These are phyloP conservation scores for Candida parachauliodes DNA, from an alignment of 805 yeast genomes.

Conservation along the genomic window DNA sequence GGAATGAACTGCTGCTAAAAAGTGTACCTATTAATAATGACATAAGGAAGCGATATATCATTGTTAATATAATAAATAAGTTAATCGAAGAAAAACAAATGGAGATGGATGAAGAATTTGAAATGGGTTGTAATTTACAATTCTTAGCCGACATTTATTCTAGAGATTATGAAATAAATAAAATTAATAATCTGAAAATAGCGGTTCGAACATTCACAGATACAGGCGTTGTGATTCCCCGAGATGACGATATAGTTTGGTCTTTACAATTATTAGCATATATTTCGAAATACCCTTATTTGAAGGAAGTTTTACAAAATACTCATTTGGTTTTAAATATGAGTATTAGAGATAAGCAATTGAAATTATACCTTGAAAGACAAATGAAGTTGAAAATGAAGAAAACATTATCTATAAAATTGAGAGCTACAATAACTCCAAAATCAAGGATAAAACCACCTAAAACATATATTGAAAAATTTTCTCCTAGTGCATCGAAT, in stretches of 20 bases:
- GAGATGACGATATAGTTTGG: constrained; percentile 93
- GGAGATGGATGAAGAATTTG: constrained; percentile 32
- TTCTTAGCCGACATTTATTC: constrained; percentile 38
- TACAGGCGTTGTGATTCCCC: constrained; percentile 77
- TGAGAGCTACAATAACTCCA: constrained; percentile 32
- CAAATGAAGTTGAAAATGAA: constrained; percentile 31
- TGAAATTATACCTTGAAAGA: constrained; percentile 33
- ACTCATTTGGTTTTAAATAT: constrained; percentile 73
- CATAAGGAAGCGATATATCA: constrained; percentile 33
- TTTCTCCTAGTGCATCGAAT: constrained; percentile 32
- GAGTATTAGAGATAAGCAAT: constrained; percentile 40
- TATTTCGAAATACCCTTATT: constrained; percentile 82
- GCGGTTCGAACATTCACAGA: constrained; percentile 40
- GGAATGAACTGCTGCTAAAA: constrained; percentile 1
- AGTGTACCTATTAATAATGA: constrained; percentile 22
- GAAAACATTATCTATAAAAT: constrained; percentile 24
- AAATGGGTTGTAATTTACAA: constrained; percentile 41
- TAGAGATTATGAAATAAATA: constrained; percentile 30
- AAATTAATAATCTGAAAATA: constrained; percentile 25
- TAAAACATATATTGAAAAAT: constrained; percentile 17
- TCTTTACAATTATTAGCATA: constrained; percentile 88
- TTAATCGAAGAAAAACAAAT: constrained; percentile 33
- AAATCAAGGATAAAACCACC: constrained; percentile 24
- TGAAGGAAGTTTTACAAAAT: constrained; percentile 70
- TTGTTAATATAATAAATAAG: constrained; percentile 33